Conservation (phyloP, 75 land plant species). For the Pinus tabuliformis region DNA sequence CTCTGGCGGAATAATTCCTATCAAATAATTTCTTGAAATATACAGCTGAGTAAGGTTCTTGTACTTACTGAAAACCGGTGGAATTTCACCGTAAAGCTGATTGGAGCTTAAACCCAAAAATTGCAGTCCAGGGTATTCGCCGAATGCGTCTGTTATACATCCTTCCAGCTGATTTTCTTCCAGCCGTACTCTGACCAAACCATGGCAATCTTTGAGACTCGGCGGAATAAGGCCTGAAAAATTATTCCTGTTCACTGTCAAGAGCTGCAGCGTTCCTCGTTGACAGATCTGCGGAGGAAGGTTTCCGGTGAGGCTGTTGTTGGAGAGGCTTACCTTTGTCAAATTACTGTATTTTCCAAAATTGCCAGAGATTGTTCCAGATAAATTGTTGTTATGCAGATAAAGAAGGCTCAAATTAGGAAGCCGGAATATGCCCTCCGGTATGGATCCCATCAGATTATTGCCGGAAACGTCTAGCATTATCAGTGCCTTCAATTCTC, state of each 20-base stretch:
- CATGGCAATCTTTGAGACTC: constrained; percentile 8
- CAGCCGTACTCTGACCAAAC: constrained; percentile 16
- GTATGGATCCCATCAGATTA: background rate
- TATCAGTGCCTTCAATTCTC: background rate
- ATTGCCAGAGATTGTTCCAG: background rate
- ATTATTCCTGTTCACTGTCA: background rate
- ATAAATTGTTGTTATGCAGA: background rate
- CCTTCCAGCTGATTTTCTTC: constrained; percentile 21
- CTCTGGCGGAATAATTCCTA: constrained; percentile 27
- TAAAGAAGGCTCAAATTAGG: background rate
- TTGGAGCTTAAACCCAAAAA: constrained; percentile 26
- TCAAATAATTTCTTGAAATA: constrained; percentile 19
- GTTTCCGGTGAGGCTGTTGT: background rate
- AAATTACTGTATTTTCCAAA: background rate
- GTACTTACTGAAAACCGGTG: constrained; percentile 22
- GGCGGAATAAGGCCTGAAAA: constrained; percentile 6
- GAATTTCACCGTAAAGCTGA: constrained; percentile 24
- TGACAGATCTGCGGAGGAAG: constrained; percentile 6
- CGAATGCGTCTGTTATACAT: constrained; percentile 20
- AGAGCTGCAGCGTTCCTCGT: background rate
- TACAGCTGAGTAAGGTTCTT: constrained; percentile 9
- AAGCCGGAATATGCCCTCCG: background rate
- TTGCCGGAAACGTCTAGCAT: background rate
- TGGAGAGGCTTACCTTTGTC: background rate
- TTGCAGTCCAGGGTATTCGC: constrained; percentile 19